Base-by-base conservation (phyloP, 2,329 filamentous ascomycete species). In the Calonectria naviculata region DNA sequence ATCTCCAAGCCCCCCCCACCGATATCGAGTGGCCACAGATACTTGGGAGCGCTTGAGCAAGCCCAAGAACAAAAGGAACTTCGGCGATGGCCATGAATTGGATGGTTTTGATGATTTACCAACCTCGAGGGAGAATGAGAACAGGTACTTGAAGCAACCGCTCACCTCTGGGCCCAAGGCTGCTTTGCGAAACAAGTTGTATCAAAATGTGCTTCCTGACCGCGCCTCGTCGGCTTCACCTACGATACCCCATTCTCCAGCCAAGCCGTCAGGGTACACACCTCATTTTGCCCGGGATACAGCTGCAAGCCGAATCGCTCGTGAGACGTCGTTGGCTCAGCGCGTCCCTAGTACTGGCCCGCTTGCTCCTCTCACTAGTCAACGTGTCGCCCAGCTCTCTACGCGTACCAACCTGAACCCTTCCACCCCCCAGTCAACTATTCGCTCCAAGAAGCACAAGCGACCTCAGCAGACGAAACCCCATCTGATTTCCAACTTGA, bases 71-170 rank as follows among this genome's bases (percentile, higher is more conserved):
- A 84, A 83, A 74, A 83, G 82, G 72, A 80, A 83, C 88, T 99
- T 97, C 84, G 97, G 97, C 15, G 95, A 98, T 81, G 97, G 97
- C 19, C 93, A 93, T 71, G 97, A 99, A 83, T 88, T 99, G 38
- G 96, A 98, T 76, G 92, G 90, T 3, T 98, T 99, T 81, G 97
- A 99, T 81, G 97, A 99, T 83, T 86, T 99, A 67, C 96, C 96
- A 1, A 98, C 95, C 0, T 98, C 95, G 19, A 91, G 89, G 15
- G 91, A 93, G 71, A 89, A 91, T 17, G 97, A 99, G 83, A 95
- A 92, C 73, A 93, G 91, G 77, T 99, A 91, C 79, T 87, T 95
- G 72, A 97, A 95, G 82, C 91, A 93, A 77, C 95, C 97, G 4
- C 86, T 93, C 44, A 91, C 89, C 56, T 89, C 90, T 65, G 92